phyloP scores from a whole-genome alignment of 108 stramenopile species.

The Cylindrotheca closterium region DNA sequence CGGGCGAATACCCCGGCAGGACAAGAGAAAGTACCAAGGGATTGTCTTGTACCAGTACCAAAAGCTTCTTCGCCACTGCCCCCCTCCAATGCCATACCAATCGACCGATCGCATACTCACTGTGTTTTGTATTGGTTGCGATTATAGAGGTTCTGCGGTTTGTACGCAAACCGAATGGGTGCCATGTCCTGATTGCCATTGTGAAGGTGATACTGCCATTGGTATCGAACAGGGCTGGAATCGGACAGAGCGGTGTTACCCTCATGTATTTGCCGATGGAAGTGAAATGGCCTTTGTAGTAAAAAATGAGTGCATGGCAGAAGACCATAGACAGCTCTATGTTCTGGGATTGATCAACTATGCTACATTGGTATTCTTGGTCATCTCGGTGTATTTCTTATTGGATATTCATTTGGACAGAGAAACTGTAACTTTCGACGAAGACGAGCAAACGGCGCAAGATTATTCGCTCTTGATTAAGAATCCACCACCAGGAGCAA shows the following conservation, averaged over 20 bases:
- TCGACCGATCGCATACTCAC: too few species aligned
- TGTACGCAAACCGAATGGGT: conserved; percentile 68
- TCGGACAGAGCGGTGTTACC: conserved; percentile 13
- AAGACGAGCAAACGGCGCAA: conserved; percentile 88
- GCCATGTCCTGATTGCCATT: conserved; percentile 40
- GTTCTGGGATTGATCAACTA: conserved; percentile 57
- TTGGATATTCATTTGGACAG: conserved; percentile 2
- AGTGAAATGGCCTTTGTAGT: conserved; percentile 31
- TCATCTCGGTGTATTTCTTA: conserved; percentile 31
- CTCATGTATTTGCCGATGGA: too few species aligned
- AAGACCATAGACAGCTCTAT: conserved; percentile 46
- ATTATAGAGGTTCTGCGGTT: conserved; percentile 34
- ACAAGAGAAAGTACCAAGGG: too few species aligned
- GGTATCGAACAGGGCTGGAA: conserved; percentile 2
- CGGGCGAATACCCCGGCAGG: too few species aligned
- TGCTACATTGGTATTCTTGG: conserved; percentile 49
- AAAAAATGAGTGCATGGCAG: conserved; percentile 58
- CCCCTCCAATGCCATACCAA: too few species aligned
- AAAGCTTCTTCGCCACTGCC: too few species aligned
- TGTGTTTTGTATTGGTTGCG: too few species aligned
- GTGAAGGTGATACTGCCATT: not conserved
- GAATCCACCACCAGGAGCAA: conserved; percentile 84
- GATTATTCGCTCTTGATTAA: conserved; percentile 84
- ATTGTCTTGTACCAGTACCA: too few species aligned
- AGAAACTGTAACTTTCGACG: conserved; percentile 46